Conservation (phyloP, 371 early-diverging fungal genomes). For the Mucor mucedo region DNA sequence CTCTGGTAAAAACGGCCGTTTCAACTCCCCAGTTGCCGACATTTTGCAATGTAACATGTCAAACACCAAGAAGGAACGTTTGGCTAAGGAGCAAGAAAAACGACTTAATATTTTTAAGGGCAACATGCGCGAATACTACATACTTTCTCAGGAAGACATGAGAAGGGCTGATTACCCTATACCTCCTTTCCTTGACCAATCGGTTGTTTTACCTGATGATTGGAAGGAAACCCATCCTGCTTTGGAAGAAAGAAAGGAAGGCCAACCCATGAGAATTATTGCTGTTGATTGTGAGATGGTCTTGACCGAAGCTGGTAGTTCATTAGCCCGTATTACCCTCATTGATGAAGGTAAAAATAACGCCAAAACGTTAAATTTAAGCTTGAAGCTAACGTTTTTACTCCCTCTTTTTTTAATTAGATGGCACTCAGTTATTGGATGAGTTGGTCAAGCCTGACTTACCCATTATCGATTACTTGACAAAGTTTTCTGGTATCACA, state of each 20-base stretch:
- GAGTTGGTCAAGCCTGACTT: constrained; percentile 71
- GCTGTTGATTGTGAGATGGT: constrained; percentile 91
- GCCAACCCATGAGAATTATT: constrained; percentile 41
- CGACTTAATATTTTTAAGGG: constrained; percentile 24
- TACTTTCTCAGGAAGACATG: constrained; percentile 56
- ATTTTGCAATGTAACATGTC: constrained; percentile 40
- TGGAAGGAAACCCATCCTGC: constrained; percentile 62
- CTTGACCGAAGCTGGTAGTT: constrained; percentile 67
- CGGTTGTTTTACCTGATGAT: constrained; percentile 38
- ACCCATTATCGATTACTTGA: constrained; percentile 74
- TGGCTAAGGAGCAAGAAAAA: constrained; percentile 19
- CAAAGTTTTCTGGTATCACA: constrained; percentile 76
- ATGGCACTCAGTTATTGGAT: constrained; percentile 64
- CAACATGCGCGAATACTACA: constrained; percentile 53
- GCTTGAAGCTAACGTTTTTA: not conserved
- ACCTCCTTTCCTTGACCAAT: constrained; percentile 50
- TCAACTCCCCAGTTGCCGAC: constrained; percentile 38
- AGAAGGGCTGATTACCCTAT: constrained; percentile 57
- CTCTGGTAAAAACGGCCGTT: constrained; percentile 30
- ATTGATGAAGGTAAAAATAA: constrained; percentile 53
- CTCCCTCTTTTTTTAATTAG: constrained; percentile 16
- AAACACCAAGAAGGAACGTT: constrained; percentile 28
- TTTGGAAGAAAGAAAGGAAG: constrained; percentile 14
- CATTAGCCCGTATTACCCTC: constrained; percentile 74
- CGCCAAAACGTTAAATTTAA: not conserved